Percentiles rank a stretch among this genome's conserved stretches.
phyloP scores from a whole-genome alignment of 2,329 filamentous ascomycete species.

The Penicillium frequentans region DNA sequence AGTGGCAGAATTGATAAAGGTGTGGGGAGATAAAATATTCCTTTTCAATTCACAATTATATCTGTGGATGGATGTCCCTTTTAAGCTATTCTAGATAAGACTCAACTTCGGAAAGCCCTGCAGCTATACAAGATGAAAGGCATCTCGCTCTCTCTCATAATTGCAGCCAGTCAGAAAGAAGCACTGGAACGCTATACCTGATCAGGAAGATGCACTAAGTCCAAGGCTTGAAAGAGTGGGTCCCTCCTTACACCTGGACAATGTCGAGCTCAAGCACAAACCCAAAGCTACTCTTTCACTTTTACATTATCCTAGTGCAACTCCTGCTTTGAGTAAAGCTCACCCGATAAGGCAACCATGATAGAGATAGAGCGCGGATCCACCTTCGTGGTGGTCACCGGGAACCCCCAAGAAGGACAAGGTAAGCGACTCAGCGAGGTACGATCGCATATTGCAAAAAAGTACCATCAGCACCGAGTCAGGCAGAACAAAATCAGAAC shows the following conservation, averaged over 20 bases:
- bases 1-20: neutral
- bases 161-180: neutral
- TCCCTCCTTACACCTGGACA: neutral
- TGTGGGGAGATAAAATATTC: too few relatives aligned
- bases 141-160: neutral
- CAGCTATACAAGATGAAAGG: neutral
- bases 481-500: neutral
- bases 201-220: constrained; percentile 12
- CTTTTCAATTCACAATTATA: neutral
- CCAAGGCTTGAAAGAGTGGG: constrained; percentile 19
- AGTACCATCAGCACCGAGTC: constrained; percentile 2
- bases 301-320: constrained; percentile 1
- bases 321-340: neutral
- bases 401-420: neutral
- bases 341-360: neutral
- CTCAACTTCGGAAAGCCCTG: neutral
- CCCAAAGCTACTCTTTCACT: neutral
- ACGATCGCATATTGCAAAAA: constrained; percentile 17
- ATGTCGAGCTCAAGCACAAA: too few relatives aligned
- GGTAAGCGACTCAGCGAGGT: constrained; percentile 17
- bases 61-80: neutral
- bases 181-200: constrained; percentile 29
- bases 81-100: neutral
- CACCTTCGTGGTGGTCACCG: too few relatives aligned
- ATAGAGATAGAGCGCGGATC: neutral